Conservation (phyloP, 2,329 filamentous ascomycete genomes). For the Rhytidhysteron rufulum region DNA sequence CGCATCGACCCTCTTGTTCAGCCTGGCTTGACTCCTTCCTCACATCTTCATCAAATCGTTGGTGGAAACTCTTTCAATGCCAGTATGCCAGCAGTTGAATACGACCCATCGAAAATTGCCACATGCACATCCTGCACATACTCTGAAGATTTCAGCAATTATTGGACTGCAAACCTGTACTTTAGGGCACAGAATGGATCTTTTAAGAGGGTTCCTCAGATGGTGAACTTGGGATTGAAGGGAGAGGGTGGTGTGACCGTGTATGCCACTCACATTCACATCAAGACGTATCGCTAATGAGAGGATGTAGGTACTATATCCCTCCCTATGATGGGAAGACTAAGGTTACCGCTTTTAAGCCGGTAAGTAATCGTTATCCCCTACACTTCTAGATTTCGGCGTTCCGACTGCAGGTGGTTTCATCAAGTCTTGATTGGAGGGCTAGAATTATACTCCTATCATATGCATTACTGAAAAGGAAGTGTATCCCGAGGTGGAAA, state of each 20-base stretch:
- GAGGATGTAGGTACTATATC: no score
- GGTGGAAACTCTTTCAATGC: slow-evolving; percentile 27
- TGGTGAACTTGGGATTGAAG: slow-evolving; percentile 21
- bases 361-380: slow-evolving; percentile 2
- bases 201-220: slow-evolving; percentile 25
- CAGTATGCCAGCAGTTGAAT: slow-evolving; percentile 14
- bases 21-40: slow-evolving; percentile 7
- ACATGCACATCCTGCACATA: slow-evolving; percentile 24
- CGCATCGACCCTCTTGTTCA: slow-evolving; percentile 14
- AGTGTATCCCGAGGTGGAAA: no score
- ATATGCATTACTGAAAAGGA: no score
- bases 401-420: no score
- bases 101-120: slow-evolving; percentile 15
- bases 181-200: slow-evolving; percentile 24
- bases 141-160: slow-evolving; percentile 17
- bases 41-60: slow-evolving; percentile 17
- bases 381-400: neutral
- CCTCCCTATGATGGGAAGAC: slow-evolving; percentile 27
- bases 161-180: slow-evolving; percentile 26
- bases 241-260: slow-evolving; percentile 23
- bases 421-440: no score
- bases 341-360: slow-evolving; percentile 32
- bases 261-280: no score
- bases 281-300: no score
- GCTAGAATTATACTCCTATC: no score